phyloP scores from a whole-genome alignment of 148 eudicot genomes.

The Amaranthus palmeri region DNA sequence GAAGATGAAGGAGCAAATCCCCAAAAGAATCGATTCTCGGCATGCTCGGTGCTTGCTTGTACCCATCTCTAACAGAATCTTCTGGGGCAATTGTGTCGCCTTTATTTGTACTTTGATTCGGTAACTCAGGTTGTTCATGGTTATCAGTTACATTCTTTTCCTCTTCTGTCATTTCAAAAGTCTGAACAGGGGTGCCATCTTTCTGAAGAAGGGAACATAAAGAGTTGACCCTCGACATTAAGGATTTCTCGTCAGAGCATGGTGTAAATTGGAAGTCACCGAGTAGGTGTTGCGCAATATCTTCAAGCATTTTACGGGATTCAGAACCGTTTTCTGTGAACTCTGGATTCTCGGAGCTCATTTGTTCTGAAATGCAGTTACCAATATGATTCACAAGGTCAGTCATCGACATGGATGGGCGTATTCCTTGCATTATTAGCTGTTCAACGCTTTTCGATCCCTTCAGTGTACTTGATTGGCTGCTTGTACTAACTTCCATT shows the following conservation, averaged over 20 bases:
- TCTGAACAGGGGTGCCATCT: constrained; percentile 29
- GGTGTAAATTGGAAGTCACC: constrained; percentile 47
- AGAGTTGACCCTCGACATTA: constrained; percentile 78
- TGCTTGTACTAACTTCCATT: constrained; percentile 36
- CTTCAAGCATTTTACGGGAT: constrained; percentile 49
- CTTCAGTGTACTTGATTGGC: constrained; percentile 12
- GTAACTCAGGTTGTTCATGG: constrained; percentile 8
- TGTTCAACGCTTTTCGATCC: constrained; percentile 40
- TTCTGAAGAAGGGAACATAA: constrained; percentile 57
- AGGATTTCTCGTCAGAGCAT: constrained; percentile 59
- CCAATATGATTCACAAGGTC: constrained; percentile 69
- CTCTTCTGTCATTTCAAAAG: constrained; percentile 12
- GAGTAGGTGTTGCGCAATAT: constrained; percentile 54
- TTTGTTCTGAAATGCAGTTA: constrained; percentile 50
- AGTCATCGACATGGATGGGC: constrained; percentile 60
- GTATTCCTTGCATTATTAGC: constrained; percentile 40
- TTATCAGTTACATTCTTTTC: constrained; percentile 9
- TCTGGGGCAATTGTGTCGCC: constrained; percentile 16
- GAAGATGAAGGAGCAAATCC: constrained; percentile 63
- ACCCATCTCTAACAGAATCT: constrained; percentile 20
- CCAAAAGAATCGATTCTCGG: constrained; percentile 69
- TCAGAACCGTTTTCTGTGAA: constrained; percentile 36
- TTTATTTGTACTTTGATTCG: constrained; percentile 6
- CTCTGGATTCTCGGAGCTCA: constrained; percentile 30
- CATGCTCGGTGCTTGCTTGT: constrained; percentile 42